phyloP scores from a whole-genome alignment of 495 filamentous ascomycete species.

The Evernia prunastri region DNA sequence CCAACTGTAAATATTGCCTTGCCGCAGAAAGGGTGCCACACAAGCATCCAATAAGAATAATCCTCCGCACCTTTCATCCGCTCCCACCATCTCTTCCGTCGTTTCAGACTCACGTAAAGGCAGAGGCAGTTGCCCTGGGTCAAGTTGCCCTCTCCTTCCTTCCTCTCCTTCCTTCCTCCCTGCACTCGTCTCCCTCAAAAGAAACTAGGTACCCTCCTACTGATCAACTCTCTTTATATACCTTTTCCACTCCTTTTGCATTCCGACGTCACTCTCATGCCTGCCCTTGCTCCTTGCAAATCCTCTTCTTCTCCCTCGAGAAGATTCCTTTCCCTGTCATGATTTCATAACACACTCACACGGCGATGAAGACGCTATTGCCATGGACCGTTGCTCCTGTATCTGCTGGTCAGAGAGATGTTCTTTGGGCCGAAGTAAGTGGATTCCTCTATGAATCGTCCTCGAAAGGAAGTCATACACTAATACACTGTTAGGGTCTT shows the following conservation, averaged over 20 bases:
- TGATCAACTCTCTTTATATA: not conserved
- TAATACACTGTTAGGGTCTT: constrained; percentile 42
- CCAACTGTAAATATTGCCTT: no score
- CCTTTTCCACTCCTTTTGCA: not conserved
- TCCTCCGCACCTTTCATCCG: not conserved
- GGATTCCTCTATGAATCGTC: not conserved
- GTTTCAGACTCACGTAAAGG: no score
- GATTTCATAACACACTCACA: not conserved
- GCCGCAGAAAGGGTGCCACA: no score
- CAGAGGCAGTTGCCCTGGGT: not conserved
- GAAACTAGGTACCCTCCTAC: no score
- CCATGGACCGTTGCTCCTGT: not conserved
- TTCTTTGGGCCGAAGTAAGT: constrained; percentile 4
- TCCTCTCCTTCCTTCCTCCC: not conserved
- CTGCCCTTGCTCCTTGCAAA: not conserved
- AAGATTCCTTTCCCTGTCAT: not conserved
- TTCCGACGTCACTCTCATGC: not conserved
- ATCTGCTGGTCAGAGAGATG: not conserved
- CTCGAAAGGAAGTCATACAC: not conserved
- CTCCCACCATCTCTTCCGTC: fast-evolving
- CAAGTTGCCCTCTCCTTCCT: not conserved
- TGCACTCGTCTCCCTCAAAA: not conserved
- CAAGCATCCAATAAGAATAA: not conserved
- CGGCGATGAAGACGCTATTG: not conserved
- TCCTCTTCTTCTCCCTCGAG: not conserved